A percentile compares a stretch with the other conserved stretches of the same genome.
Conservation (phyloP, 2,329 filamentous ascomycete species). For the Monosporascus sp. region DNA sequence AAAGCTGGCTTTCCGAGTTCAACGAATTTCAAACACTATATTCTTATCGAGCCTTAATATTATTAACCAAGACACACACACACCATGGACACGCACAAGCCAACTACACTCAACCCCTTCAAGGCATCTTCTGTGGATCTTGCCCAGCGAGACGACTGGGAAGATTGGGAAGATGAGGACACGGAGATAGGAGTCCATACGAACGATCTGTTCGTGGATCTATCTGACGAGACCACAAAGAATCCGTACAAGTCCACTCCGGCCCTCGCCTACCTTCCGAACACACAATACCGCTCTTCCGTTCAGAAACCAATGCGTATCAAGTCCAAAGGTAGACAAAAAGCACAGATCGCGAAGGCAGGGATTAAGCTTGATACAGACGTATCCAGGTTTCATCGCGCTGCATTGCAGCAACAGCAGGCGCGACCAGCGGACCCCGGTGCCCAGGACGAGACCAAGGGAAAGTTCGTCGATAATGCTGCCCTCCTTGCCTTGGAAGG, state of each 20-base stretch:
- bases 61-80: conserved; percentile 3
- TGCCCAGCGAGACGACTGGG: conserved; percentile 30
- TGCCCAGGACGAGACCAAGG: conserved; percentile 19
- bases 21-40: conserved; percentile 8
- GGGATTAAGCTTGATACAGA: conserved; percentile 67
- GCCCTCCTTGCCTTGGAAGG: conserved; percentile 56
- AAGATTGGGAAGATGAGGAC: conserved; percentile 19
- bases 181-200: conserved; percentile 1
- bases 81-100: conserved; percentile 18
- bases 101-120: conserved; percentile 16
- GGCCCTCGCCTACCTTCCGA: conserved; percentile 9
- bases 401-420: conserved; percentile 34
- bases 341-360: conserved; percentile 53
- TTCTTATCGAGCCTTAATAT: conserved; percentile 3
- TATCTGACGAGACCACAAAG: conserved; percentile 11
- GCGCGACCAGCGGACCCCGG: conserved; percentile 22
- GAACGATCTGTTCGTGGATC: conserved; percentile 18
- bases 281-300: conserved; percentile 26
- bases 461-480: conserved; percentile 53
- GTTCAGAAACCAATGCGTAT: conserved; percentile 37
- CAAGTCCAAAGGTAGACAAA: conserved; percentile 57
- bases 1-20: conserved; percentile 24
- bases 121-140: conserved; percentile 6
- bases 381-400: conserved; percentile 49
- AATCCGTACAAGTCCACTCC: conserved; percentile 9